Evolutionary conservation across 371 early-diverging fungal species (phyloP).

Genomic region (Coemansia sp.): DNA sequence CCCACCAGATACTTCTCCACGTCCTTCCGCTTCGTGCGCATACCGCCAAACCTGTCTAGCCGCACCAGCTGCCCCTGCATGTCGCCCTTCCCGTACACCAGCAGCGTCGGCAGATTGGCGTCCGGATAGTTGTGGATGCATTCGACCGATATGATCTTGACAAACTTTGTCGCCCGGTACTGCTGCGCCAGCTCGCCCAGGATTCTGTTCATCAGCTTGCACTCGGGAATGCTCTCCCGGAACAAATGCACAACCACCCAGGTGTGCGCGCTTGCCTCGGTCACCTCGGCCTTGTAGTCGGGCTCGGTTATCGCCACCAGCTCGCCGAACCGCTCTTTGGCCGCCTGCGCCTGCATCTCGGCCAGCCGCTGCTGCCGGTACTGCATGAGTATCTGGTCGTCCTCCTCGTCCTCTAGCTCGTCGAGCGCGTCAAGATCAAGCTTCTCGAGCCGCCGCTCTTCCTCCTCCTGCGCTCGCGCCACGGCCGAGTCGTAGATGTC

Average conservation of each 20-base stretch:
- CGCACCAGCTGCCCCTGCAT: constrained; percentile 81
- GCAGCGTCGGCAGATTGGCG: constrained; percentile 84
- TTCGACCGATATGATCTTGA: constrained; percentile 86
- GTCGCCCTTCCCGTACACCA: constrained; percentile 87
- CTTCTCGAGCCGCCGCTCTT: constrained; percentile 62
- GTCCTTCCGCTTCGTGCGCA: constrained; percentile 71
- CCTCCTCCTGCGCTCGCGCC: constrained; percentile 64
- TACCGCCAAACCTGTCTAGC: constrained; percentile 76
- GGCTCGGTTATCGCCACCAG: constrained; percentile 86
- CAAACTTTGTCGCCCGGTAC: constrained; percentile 87
- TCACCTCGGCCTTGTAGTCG: constrained; percentile 86
- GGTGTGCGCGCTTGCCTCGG: constrained; percentile 74
- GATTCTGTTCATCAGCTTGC: constrained; percentile 77
- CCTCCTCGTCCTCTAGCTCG: constrained; percentile 82
- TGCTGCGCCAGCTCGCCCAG: constrained; percentile 74
- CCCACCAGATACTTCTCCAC: constrained; percentile 43
- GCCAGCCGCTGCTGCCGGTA: constrained; percentile 78
- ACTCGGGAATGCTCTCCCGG: constrained; percentile 53
- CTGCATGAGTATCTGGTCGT: constrained; percentile 77
- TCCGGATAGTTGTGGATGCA: constrained; percentile 96
- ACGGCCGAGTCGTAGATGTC: constrained; percentile 73
- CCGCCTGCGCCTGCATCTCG: constrained; percentile 68
- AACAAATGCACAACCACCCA: constrained; percentile 52
- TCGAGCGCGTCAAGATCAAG: constrained; percentile 85
- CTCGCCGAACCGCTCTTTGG: constrained; percentile 74